These are phyloP conservation scores for Periconia macrospinosa DNA, from an alignment of 2,329 filamentous ascomycete genomes.

Conservation along the genomic window DNA sequence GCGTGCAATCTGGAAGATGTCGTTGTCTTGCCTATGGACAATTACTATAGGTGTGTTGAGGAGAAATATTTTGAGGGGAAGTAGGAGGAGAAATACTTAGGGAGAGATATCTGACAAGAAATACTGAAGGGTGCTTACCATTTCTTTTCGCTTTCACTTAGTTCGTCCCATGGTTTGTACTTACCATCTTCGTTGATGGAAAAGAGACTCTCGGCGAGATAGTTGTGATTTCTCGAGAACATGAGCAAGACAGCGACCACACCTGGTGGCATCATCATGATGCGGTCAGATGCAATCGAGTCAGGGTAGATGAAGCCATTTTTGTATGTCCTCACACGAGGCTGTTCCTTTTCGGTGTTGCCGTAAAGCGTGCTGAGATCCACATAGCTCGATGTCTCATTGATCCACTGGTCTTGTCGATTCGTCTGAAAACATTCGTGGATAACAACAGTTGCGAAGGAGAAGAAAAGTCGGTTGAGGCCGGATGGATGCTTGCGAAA, in stretches of 20 bases:
- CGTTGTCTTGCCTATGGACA: slow-evolving; percentile 43
- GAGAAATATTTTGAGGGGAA: slow-evolving; percentile 16
- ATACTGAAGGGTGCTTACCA: slow-evolving; percentile 14
- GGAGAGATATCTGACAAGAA: too few species aligned
- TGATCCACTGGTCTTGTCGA: slow-evolving; percentile 61
- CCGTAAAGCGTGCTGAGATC: slow-evolving; percentile 72
- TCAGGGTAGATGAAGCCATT: slow-evolving; percentile 68
- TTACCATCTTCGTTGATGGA: slow-evolving; percentile 77
- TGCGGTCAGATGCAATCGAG: slow-evolving; percentile 64
- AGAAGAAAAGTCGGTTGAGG: slow-evolving; percentile 72
- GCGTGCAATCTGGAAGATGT: slow-evolving; percentile 50
- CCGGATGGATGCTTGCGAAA: slow-evolving; percentile 68
- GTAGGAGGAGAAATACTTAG: too few species aligned
- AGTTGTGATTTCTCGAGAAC: slow-evolving; percentile 78
- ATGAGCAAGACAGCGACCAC: slow-evolving; percentile 69
- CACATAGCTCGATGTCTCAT: slow-evolving; percentile 69
- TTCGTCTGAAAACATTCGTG: slow-evolving; percentile 65
- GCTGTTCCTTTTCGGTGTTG: slow-evolving; percentile 66
- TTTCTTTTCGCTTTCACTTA: slow-evolving; percentile 27
- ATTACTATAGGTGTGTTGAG: not conserved
- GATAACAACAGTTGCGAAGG: slow-evolving; percentile 65
- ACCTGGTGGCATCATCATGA: slow-evolving; percentile 65
- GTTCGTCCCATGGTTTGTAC: slow-evolving; percentile 65
- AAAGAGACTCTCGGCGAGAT: slow-evolving; percentile 73
- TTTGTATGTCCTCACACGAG: slow-evolving; percentile 49